Evolutionary conservation across 2,329 filamentous ascomycete genomes (phyloP).

Genomic region (Myotisia sp.): DNA sequence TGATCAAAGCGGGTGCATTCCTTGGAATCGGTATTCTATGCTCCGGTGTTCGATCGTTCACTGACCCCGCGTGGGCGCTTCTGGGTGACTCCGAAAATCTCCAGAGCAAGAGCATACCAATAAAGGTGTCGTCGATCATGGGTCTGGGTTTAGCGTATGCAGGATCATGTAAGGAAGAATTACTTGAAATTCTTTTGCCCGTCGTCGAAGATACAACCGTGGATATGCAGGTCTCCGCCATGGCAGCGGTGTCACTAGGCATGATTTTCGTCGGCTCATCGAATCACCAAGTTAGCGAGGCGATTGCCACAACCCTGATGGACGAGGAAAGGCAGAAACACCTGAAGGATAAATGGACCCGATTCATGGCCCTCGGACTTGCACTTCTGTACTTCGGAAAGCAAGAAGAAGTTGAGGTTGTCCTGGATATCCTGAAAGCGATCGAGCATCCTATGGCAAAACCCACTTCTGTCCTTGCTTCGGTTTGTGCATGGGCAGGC

Average conservation of each 20-base stretch:
- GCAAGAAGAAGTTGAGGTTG: constrained; percentile 97
- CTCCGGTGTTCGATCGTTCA: constrained; percentile 76
- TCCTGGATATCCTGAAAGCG: constrained; percentile 89
- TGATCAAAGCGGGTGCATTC: constrained; percentile 81
- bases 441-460: constrained; percentile 95
- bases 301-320: constrained; percentile 81
- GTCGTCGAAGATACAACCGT: constrained; percentile 71
- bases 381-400: constrained; percentile 90
- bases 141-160: constrained; percentile 89
- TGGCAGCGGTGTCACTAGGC: constrained; percentile 83
- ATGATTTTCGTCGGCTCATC: constrained; percentile 87
- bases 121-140: constrained; percentile 82
- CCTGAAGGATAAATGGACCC: constrained; percentile 94
- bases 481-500: constrained; percentile 95
- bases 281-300: constrained; percentile 77
- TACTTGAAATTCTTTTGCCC: constrained; percentile 73
- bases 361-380: constrained; percentile 87
- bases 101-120: constrained; percentile 58
- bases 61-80: constrained; percentile 78
- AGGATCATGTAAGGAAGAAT: constrained; percentile 77
- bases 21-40: constrained; percentile 93
- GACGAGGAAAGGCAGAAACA: constrained; percentile 85
- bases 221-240: constrained; percentile 90
- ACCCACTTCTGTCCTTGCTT: constrained; percentile 83
- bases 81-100: constrained; percentile 69